Conservation (phyloP, 2,329 filamentous ascomycete species). For the Beauveria bassiana region DNA sequence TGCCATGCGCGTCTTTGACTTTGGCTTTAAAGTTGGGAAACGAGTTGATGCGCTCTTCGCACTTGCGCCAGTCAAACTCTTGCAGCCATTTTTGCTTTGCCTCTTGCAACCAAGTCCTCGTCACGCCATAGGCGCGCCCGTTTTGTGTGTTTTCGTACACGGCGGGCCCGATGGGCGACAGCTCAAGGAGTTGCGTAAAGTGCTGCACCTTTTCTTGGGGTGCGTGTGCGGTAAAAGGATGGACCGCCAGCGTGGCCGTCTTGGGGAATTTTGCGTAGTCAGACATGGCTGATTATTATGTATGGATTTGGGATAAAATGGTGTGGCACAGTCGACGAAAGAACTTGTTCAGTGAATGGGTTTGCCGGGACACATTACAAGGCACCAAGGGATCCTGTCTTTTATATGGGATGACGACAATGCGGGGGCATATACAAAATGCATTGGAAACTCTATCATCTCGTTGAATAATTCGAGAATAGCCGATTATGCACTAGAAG, state of each 20-base stretch:
- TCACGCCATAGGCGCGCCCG: slow-evolving; percentile 35
- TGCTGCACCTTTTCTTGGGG: slow-evolving; percentile 35
- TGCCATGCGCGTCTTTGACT: slow-evolving; percentile 28
- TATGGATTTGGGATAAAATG: neutral
- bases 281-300: neutral
- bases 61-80: slow-evolving; percentile 38
- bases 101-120: slow-evolving; percentile 35
- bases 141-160: slow-evolving; percentile 40
- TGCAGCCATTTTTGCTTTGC: slow-evolving; percentile 35
- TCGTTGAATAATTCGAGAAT: neutral
- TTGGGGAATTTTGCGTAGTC: slow-evolving; percentile 7
- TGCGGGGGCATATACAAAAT: neutral
- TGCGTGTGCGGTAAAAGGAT: slow-evolving; percentile 32
- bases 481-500: neutral
- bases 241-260: slow-evolving; percentile 1
- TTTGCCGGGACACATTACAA: neutral
- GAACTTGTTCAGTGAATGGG: neutral
- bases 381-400: neutral
- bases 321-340: neutral
- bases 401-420: neutral
- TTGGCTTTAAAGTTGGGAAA: slow-evolving; percentile 38
- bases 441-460: too few relatives aligned
- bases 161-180: slow-evolving; percentile 39
- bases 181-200: slow-evolving; percentile 36
- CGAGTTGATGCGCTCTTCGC: slow-evolving; percentile 32